A percentile compares a stretch with the other conserved stretches of the same genome.
Evolutionary conservation across 345 rosid genomes (phyloP).

Genomic region (Litchi chinensis): DNA sequence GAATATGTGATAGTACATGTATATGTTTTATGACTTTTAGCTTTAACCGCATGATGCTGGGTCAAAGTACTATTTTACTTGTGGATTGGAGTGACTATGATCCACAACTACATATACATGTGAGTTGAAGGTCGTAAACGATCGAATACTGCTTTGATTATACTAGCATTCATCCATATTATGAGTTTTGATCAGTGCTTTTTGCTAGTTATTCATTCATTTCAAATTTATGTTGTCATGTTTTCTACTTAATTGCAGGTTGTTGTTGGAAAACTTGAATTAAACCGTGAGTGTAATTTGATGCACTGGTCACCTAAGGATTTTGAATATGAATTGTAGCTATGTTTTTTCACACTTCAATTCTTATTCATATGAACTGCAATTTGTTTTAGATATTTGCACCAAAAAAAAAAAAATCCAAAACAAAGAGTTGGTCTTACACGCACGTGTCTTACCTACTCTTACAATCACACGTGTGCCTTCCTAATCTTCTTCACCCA

Average conservation of each 20-base stretch:
- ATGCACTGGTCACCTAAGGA: slow-evolving; percentile 98
- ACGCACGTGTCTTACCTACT: slow-evolving; percentile 9
- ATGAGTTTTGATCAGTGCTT: neutral
- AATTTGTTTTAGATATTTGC: neutral
- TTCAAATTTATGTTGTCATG: neutral
- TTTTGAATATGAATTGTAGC: slow-evolving; percentile 95
- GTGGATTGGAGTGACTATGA: neutral
- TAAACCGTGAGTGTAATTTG: slow-evolving; percentile 80
- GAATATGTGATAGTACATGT: slow-evolving; percentile 11
- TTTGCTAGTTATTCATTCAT: neutral
- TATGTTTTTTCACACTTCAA: slow-evolving; percentile 17
- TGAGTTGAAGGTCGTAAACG: neutral
- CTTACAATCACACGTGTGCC: slow-evolving; percentile 20
- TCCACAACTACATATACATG: neutral
- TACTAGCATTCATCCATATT: neutral
- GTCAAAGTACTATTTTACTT: neutral
- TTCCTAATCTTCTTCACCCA: slow-evolving; percentile 13
- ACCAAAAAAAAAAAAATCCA: too few species aligned
- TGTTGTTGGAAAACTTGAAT: slow-evolving; percentile 96
- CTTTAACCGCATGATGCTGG: neutral
- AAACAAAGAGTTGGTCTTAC: too few species aligned
- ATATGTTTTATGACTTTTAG: neutral
- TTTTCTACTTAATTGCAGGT: slow-evolving; percentile 52
- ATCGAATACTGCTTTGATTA: neutral
- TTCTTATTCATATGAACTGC: neutral